A percentile compares a stretch with the other conserved stretches of the same genome.
phyloP scores from a whole-genome alignment of 192 early-diverging fungal species.

The Linnemannia exigua region DNA sequence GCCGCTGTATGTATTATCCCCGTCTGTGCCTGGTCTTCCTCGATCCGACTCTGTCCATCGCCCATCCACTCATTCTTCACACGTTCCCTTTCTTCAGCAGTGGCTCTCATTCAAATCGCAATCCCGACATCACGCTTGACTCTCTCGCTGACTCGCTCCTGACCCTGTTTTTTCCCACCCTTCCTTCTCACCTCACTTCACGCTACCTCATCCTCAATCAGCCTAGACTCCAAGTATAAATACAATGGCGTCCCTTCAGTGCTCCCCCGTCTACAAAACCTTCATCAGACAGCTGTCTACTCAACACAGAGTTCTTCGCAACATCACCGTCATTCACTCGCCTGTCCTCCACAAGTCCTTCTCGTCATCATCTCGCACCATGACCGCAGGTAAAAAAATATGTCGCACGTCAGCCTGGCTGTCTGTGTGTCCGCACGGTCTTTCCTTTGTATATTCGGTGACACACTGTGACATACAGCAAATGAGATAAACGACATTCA shows the following conservation, averaged over 20 bases:
- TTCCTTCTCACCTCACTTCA: not conserved
- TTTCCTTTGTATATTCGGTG: conserved; percentile 4
- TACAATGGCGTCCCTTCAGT: conserved; percentile 48
- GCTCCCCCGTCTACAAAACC: conserved; percentile 34
- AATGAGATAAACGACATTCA: not conserved
- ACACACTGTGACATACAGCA: not conserved
- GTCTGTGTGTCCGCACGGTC: not conserved
- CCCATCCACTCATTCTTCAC: not conserved
- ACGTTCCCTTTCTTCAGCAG: not conserved
- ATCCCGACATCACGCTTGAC: too few species aligned
- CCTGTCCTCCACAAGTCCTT: conserved; percentile 15
- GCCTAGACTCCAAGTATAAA: conserved; percentile 21
- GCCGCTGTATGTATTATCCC: not conserved
- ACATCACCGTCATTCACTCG: conserved; percentile 12
- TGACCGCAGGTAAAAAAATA: conserved; percentile 26
- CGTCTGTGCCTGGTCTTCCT: not conserved
- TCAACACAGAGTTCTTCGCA: conserved; percentile 12
- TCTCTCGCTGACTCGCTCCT: not conserved
- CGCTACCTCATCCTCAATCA: not conserved
- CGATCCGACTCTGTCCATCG: conserved; percentile 9
- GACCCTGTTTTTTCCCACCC: conserved; percentile 1
- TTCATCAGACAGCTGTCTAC: conserved; percentile 33
- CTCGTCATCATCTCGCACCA: conserved; percentile 36
- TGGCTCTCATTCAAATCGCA: not conserved
- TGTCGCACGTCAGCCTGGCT: not conserved